Percentiles rank a stretch among this genome's conserved stretches.
Evolutionary conservation across 495 filamentous ascomycete genomes (phyloP).

Genomic region (Aspergillus carlsbadensis): DNA sequence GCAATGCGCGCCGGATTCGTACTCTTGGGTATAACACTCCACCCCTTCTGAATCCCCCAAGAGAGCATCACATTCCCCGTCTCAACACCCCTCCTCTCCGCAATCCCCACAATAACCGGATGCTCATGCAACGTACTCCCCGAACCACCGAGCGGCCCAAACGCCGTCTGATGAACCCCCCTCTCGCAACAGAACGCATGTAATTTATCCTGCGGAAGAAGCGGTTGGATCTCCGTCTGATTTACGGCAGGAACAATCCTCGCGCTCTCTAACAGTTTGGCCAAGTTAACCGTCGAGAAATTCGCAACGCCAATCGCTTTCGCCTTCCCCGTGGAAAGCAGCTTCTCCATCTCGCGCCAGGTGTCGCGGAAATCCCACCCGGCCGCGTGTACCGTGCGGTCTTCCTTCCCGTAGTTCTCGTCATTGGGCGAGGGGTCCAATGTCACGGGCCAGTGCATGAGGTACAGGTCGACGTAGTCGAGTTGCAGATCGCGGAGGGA

Average conservation of each 20-base stretch:
- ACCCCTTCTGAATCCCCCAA: slow-evolving; percentile 59
- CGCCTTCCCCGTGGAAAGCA: slow-evolving; percentile 36
- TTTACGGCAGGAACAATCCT: slow-evolving; percentile 60
- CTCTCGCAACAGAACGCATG: slow-evolving; percentile 48
- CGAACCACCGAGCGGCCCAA: slow-evolving; percentile 59
- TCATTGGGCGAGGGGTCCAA: slow-evolving; percentile 47
- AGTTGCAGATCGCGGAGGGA: slow-evolving; percentile 58
- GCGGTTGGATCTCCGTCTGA: slow-evolving; percentile 58
- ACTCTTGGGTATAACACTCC: slow-evolving; percentile 62
- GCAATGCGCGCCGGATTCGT: slow-evolving; percentile 46
- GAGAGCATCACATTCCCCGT: slow-evolving; percentile 59
- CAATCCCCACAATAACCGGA: slow-evolving; percentile 51
- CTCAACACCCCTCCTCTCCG: slow-evolving; percentile 49
- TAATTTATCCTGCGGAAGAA: slow-evolving; percentile 57
- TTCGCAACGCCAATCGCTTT: slow-evolving; percentile 55
- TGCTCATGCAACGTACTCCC: slow-evolving; percentile 53
- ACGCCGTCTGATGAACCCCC: slow-evolving; percentile 61
- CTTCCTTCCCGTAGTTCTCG: slow-evolving; percentile 29
- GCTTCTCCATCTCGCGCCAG: slow-evolving; percentile 53
- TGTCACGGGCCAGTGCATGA: slow-evolving; percentile 65
- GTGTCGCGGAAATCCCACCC: slow-evolving; percentile 46
- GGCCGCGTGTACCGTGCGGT: slow-evolving; percentile 43
- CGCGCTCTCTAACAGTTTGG: slow-evolving; percentile 43
- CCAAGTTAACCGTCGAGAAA: slow-evolving; percentile 44
- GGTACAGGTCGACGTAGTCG: slow-evolving; percentile 64